Percentiles rank a stretch among this genome's conserved stretches.
Evolutionary conservation across 1,139 yeast species (phyloP).

Genomic region (Tardiomyces digboiensis): DNA sequence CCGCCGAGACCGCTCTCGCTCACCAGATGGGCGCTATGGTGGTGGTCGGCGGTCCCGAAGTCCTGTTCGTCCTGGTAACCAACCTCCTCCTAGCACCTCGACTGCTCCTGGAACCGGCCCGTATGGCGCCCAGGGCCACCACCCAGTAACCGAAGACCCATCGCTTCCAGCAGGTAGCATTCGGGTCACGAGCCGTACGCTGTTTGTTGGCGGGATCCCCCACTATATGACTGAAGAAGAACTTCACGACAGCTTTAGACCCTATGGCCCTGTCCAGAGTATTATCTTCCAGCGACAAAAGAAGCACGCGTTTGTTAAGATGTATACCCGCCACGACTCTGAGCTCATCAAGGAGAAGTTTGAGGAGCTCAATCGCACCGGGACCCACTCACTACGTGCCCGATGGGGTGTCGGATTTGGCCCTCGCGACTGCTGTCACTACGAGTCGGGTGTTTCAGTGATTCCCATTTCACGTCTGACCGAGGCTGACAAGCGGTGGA

Average conservation of each 20-base stretch:
- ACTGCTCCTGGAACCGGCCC: slow-evolving; percentile 43
- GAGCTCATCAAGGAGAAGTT: slow-evolving; percentile 49
- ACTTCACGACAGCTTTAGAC: slow-evolving; percentile 51
- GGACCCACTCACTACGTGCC: slow-evolving; percentile 52
- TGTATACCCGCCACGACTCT: slow-evolving; percentile 92
- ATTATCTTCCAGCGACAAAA: slow-evolving; percentile 80
- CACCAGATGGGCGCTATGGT: too few species aligned
- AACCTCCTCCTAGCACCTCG: slow-evolving; percentile 40
- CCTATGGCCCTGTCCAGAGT: slow-evolving; percentile 94
- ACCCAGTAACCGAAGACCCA: slow-evolving; percentile 59
- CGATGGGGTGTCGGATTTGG: slow-evolving; percentile 99
- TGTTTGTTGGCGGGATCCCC: slow-evolving; percentile 92
- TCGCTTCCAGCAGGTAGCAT: slow-evolving; percentile 71
- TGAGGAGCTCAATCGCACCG: slow-evolving; percentile 44
- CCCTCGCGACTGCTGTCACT: slow-evolving; percentile 96
- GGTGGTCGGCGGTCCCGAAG: slow-evolving; percentile 27
- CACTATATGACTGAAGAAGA: slow-evolving; percentile 69
- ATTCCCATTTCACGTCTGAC: slow-evolving; percentile 84
- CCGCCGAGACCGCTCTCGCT: slow-evolving; percentile 6
- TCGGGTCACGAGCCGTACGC: slow-evolving; percentile 79
- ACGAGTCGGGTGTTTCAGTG: slow-evolving; percentile 80
- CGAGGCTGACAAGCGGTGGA: slow-evolving; percentile 90
- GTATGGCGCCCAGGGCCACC: slow-evolving; percentile 64
- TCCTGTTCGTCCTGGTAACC: slow-evolving; percentile 10
- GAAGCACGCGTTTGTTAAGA: slow-evolving; percentile 93